A percentile compares a stretch with the other conserved stretches of the same genome.
Evolutionary conservation across 345 rosid species (phyloP).

Genomic region (Aethionema arabicum): DNA sequence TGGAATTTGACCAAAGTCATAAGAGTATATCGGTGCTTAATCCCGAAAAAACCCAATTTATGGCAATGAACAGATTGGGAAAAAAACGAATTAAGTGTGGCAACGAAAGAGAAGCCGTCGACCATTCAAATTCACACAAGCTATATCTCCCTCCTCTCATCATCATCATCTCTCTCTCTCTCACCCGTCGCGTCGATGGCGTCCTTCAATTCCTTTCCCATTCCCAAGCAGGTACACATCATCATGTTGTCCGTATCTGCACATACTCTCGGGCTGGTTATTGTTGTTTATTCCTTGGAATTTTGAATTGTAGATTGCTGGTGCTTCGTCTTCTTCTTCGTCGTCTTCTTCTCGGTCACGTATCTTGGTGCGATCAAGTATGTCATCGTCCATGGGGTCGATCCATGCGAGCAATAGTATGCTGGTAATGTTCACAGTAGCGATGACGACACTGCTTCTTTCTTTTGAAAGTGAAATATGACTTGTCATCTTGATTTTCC

Average conservation of each 20-base stretch:
- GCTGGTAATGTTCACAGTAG: slow-evolving; percentile 15
- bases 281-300: neutral
- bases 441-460: neutral
- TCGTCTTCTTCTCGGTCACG: slow-evolving; percentile 22
- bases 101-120: slow-evolving; percentile 21
- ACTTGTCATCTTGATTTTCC: neutral
- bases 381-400: slow-evolving; percentile 7
- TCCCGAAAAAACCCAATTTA: too few relatives aligned
- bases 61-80: neutral
- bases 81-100: slow-evolving; percentile 9
- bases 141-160: slow-evolving; percentile 7
- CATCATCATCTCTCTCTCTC: neutral
- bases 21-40: too few relatives aligned
- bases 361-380: slow-evolving; percentile 31
- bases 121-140: slow-evolving; percentile 22
- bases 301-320: slow-evolving; percentile 18
- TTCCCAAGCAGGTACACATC: slow-evolving; percentile 32
- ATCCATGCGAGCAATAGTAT: slow-evolving; percentile 17
- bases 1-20: too few relatives aligned
- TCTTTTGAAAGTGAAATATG: neutral
- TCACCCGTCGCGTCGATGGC: slow-evolving; percentile 21
- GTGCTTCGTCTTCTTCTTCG: slow-evolving; percentile 25
- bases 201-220: slow-evolving; percentile 35
- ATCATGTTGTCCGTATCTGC: neutral
- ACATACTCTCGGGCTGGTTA: neutral